These are phyloP conservation scores for Hippophae tibetana DNA, from an alignment of 306 rosid species.

Conservation along the genomic window DNA sequence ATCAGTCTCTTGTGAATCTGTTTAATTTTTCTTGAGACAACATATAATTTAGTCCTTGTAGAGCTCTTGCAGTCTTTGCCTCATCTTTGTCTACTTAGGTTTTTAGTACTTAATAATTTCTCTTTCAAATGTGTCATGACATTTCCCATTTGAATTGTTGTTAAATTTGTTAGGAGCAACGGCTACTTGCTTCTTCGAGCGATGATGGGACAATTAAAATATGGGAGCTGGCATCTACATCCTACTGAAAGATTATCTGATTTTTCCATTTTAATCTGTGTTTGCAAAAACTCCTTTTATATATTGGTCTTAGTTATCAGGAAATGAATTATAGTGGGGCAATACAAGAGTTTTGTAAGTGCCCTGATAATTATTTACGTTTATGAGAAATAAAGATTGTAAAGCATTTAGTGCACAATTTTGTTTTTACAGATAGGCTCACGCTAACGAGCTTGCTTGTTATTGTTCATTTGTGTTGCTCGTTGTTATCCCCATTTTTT, in stretches of 20 bases:
- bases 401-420: background rate
- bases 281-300: slow-evolving; percentile 19
- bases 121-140: background rate
- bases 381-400: slow-evolving; percentile 6
- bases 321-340: background rate
- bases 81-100: background rate
- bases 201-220: slow-evolving; percentile 81
- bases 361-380: slow-evolving; percentile 4
- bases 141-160: slow-evolving; percentile 4
- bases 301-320: slow-evolving; percentile 6
- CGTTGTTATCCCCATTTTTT: background rate
- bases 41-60: background rate
- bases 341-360: slow-evolving; percentile 7
- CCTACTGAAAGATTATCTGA: slow-evolving; percentile 12
- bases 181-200: slow-evolving; percentile 69
- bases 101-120: background rate
- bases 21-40: too few relatives aligned
- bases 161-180: slow-evolving; percentile 45
- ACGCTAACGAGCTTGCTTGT: background rate
- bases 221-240: slow-evolving; percentile 66
- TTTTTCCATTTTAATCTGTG: slow-evolving; percentile 18
- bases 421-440: background rate
- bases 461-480: background rate
- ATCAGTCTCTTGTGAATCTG: too few relatives aligned
- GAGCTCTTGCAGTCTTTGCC: background rate